phyloP scores from a whole-genome alignment of 169 alveolate genomes.

The Plasmodium inui region DNA sequence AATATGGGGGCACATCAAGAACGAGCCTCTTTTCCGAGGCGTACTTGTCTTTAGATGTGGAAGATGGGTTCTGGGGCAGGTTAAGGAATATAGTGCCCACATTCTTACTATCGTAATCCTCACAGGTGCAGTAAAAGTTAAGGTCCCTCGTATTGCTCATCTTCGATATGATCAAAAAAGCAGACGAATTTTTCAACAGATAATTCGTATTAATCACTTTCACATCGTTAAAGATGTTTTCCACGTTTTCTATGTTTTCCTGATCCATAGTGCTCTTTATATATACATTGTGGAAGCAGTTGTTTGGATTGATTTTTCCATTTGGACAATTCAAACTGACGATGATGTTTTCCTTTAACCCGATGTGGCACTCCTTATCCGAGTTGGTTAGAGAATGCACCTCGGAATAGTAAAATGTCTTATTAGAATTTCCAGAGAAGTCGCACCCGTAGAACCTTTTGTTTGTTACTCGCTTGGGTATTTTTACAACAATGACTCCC shows the following conservation, averaged over 20 bases:
- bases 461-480: conserved; percentile 8
- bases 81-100: conserved; percentile 35
- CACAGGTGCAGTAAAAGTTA: conserved; percentile 64
- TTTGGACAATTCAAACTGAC: conserved; percentile 59
- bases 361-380: conserved; percentile 24
- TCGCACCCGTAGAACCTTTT: conserved; percentile 45
- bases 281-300: conserved; percentile 51
- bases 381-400: neutral
- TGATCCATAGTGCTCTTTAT: conserved; percentile 44
- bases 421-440: conserved; percentile 41
- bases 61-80: neutral
- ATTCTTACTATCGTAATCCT: conserved; percentile 30
- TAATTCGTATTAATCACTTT: conserved; percentile 29
- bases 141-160: conserved; percentile 21
- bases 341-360: conserved; percentile 44
- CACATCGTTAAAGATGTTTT: conserved; percentile 33
- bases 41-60: neutral
- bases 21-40: neutral
- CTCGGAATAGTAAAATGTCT: conserved; percentile 13
- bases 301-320: conserved; percentile 54
- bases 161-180: conserved; percentile 53
- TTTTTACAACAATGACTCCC: conserved; percentile 15
- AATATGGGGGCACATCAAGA: conserved; percentile 51
- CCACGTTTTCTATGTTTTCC: conserved; percentile 28
- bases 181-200: conserved; percentile 21